These are phyloP conservation scores for Penicillium crustosum DNA, from an alignment of 2,329 filamentous ascomycete species.

Conservation along the genomic window DNA sequence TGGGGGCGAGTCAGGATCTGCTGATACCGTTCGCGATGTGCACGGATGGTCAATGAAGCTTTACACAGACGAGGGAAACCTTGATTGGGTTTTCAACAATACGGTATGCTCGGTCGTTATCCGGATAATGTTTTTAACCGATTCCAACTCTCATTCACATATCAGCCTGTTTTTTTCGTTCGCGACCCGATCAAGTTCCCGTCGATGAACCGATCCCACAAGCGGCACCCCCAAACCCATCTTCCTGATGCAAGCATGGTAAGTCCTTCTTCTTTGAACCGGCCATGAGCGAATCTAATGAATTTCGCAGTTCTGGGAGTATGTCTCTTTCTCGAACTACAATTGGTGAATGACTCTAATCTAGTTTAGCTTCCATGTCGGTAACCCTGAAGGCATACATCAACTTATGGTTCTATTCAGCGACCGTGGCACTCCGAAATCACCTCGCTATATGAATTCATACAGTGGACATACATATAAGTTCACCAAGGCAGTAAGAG, in stretches of 20 bases:
- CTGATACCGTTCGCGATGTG: constrained; percentile 51
- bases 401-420: constrained; percentile 63
- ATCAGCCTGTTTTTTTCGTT: constrained; percentile 66
- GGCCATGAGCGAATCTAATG: constrained; percentile 4
- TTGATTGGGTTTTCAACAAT: constrained; percentile 48
- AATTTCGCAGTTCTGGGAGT: constrained; percentile 32
- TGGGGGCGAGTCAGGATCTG: constrained; percentile 46
- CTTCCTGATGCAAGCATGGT: constrained; percentile 31
- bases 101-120: constrained; percentile 7
- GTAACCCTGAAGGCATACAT: constrained; percentile 62
- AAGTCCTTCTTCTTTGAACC: background rate
- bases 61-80: constrained; percentile 53
- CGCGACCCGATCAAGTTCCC: constrained; percentile 69
- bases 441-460: constrained; percentile 61
- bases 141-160: background rate
- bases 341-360: background rate
- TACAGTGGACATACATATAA: constrained; percentile 67
- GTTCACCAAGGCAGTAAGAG: constrained; percentile 53
- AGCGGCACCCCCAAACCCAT: constrained; percentile 51
- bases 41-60: constrained; percentile 52
- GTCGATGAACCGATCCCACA: constrained; percentile 68
- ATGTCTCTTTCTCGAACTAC: constrained; percentile 3
- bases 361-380: constrained; percentile 47
- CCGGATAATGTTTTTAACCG: background rate
- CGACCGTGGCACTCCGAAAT: constrained; percentile 62